Percentiles rank a stretch among this genome's conserved stretches.
phyloP scores from a whole-genome alignment of 2,329 filamentous ascomycete species.

The Lasiodiplodia sp. region DNA sequence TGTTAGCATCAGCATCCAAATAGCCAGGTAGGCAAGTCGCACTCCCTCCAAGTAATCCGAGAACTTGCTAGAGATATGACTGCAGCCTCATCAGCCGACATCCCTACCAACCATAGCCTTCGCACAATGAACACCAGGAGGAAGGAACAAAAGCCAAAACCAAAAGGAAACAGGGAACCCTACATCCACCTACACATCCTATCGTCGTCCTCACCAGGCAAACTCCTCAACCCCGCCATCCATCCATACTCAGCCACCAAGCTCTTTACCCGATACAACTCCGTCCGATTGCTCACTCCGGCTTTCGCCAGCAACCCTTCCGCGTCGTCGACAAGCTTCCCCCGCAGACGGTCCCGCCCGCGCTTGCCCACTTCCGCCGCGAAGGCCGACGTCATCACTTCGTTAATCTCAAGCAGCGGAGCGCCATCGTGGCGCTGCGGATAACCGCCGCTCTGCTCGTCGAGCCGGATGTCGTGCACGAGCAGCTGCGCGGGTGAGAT shows the following conservation, averaged over 20 bases:
- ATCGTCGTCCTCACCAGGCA: conserved; percentile 40
- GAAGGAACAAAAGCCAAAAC: not conserved
- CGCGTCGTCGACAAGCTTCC: conserved; percentile 34
- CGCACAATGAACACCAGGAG: not conserved
- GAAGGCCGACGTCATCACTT: conserved; percentile 44
- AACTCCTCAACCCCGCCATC: conserved; percentile 48
- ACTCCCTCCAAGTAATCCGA: conserved; percentile 47
- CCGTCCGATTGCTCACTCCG: conserved; percentile 36
- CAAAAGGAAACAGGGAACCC: not conserved
- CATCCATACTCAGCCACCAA: conserved; percentile 52
- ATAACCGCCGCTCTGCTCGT: conserved; percentile 31
- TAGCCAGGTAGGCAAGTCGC: conserved; percentile 6
- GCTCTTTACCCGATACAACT: conserved; percentile 44
- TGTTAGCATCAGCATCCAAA: not conserved
- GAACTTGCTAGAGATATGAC: conserved; percentile 52
- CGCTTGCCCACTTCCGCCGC: conserved; percentile 39
- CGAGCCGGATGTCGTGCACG: conserved; percentile 49
- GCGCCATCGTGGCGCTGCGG: conserved; percentile 40
- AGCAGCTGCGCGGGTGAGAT: conserved; percentile 50
- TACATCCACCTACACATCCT: conserved; percentile 51
- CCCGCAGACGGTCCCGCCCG: conserved; percentile 37
- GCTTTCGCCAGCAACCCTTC: conserved; percentile 37
- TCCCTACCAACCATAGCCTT: not conserved
- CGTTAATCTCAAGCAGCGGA: conserved; percentile 49
- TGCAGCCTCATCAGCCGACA: conserved; percentile 19